Percentiles rank a stretch among this genome's conserved stretches.
Conservation (phyloP, 352 stramenopile genomes). For the Phytopythium ostracodes region DNA sequence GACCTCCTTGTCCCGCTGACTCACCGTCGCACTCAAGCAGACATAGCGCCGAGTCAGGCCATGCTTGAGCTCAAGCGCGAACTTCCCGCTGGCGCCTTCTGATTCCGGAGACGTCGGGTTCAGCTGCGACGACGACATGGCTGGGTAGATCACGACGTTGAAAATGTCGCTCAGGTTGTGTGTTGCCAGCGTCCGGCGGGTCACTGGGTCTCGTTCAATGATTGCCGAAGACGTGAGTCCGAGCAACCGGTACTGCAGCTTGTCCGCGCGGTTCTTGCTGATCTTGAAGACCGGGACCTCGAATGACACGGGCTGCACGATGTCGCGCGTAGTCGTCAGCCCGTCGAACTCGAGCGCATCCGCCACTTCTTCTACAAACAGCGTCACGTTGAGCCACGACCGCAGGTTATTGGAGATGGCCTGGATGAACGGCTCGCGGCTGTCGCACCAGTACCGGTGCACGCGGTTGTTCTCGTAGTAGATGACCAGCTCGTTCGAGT, state of each 20-base stretch:
- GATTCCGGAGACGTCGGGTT: constrained; percentile 26
- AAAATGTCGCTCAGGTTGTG: constrained; percentile 79
- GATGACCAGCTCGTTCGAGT: constrained; percentile 77
- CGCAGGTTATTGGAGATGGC: constrained; percentile 84
- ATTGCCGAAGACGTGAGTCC: constrained; percentile 65
- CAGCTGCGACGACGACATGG: constrained; percentile 57
- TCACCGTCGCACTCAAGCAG: constrained; percentile 60
- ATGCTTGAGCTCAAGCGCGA: constrained; percentile 83
- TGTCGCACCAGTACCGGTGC: constrained; percentile 85
- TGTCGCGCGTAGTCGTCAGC: constrained; percentile 69
- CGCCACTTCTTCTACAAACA: constrained; percentile 82
- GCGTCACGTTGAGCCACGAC: constrained; percentile 76
- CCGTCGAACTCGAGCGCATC: constrained; percentile 84
- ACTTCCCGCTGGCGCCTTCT: constrained; percentile 69
- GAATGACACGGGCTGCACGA: constrained; percentile 76
- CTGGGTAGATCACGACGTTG: constrained; percentile 86
- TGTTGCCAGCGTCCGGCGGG: constrained; percentile 57
- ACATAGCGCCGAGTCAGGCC: constrained; percentile 73
- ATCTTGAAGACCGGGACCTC: constrained; percentile 85
- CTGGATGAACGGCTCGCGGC: constrained; percentile 84
- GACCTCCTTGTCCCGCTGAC: constrained; percentile 67
- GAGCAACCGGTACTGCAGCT: constrained; percentile 69
- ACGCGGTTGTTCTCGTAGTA: constrained; percentile 88
- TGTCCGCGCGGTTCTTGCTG: constrained; percentile 72
- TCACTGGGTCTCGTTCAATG: constrained; percentile 72